Evolutionary conservation across 75 land plant species (phyloP).

Genomic region (Selaginella moellendorffii): DNA sequence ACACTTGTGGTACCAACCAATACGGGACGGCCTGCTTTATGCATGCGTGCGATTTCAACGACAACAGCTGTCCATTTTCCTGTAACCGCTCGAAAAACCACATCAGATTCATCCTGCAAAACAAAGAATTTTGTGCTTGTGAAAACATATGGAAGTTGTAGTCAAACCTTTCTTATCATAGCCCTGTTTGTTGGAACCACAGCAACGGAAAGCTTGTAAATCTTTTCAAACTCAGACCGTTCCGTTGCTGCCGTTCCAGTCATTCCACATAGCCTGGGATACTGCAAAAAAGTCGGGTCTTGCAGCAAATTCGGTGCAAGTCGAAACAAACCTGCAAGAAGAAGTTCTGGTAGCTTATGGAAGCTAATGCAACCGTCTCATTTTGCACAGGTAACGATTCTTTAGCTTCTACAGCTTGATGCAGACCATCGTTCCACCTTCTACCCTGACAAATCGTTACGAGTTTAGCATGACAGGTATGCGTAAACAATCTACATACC

Average conservation of each 20-base stretch:
- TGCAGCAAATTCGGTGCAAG: background rate
- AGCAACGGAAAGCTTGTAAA: constrained; percentile 83
- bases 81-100: constrained; percentile 62
- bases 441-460: constrained; percentile 76
- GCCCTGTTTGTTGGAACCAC: constrained; percentile 94
- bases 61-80: constrained; percentile 97
- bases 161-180: constrained; percentile 93
- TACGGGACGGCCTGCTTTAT: constrained; percentile 91
- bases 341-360: constrained; percentile 97
- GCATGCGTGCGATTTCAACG: constrained; percentile 87
- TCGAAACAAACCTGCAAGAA: constrained; percentile 65
- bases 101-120: constrained; percentile 96
- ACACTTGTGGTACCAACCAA: constrained; percentile 99
- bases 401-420: constrained; percentile 90
- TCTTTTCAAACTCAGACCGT: constrained; percentile 82
- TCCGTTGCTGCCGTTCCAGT: constrained; percentile 99
- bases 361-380: constrained; percentile 80
- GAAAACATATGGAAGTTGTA: no score
- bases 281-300: constrained; percentile 34
- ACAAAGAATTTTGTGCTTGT: background rate
- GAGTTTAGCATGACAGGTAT: background rate
- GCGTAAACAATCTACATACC: constrained; percentile 25
- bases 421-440: constrained; percentile 90
- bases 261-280: constrained; percentile 98
- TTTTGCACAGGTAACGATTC: constrained; percentile 72